A percentile compares a stretch with the other conserved stretches of the same genome.
These are phyloP conservation scores for Zoysia pacifica DNA, from an alignment of 176 grass and related monocot genomes.

Conservation along the genomic window DNA sequence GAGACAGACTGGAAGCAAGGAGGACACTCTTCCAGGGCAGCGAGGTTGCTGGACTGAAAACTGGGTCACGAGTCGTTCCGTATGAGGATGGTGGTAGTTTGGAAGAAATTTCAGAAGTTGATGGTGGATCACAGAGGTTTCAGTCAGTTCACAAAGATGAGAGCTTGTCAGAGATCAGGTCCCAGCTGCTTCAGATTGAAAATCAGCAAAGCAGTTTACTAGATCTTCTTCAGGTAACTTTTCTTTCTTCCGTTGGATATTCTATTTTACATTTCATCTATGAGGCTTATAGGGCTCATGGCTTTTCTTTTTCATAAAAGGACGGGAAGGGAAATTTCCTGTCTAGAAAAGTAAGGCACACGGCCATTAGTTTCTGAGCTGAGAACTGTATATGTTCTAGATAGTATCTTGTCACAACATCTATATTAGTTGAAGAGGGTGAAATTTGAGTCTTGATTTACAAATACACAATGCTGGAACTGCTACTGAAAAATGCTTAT, in stretches of 20 bases:
- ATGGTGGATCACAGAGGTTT: slow-evolving; percentile 40
- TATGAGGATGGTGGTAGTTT: slow-evolving; percentile 50
- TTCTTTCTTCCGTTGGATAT: not conserved
- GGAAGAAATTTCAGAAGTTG: slow-evolving; percentile 63
- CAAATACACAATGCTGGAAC: not conserved
- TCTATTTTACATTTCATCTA: slow-evolving; percentile 18
- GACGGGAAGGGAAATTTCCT: not conserved
- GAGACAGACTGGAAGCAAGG: slow-evolving; percentile 55
- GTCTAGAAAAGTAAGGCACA: not conserved
- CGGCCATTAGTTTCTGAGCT: not conserved
- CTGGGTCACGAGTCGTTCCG: slow-evolving; percentile 71
- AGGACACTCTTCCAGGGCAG: slow-evolving; percentile 56
- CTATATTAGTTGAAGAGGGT: slow-evolving; percentile 28
- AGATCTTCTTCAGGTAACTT: slow-evolving; percentile 92
- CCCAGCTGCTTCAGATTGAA: slow-evolving; percentile 93
- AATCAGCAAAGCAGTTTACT: slow-evolving; percentile 86
- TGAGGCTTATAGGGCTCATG: not conserved
- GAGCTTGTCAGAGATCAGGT: slow-evolving; percentile 64
- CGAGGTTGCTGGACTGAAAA: slow-evolving; percentile 62
- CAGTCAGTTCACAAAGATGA: slow-evolving; percentile 58
- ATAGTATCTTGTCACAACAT: not conserved
- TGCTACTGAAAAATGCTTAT: not conserved
- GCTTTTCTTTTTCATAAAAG: not conserved
- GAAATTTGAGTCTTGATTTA: not conserved
- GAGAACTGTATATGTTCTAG: not conserved